phyloP scores from a whole-genome alignment of 164 flowering plant species.

The Saururus chinensis region DNA sequence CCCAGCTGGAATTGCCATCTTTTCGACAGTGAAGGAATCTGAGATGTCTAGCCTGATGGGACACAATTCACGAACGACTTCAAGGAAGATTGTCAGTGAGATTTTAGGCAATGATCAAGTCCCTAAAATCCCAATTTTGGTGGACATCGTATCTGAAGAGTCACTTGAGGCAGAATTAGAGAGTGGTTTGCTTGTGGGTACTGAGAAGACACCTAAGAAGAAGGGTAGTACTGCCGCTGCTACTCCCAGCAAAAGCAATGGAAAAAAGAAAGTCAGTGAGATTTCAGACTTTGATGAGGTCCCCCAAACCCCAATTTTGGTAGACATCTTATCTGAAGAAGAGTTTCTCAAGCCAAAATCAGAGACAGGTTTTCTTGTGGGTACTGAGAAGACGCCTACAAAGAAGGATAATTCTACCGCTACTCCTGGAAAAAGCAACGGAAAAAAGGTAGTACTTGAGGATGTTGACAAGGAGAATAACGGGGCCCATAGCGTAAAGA shows the following conservation, averaged over 20 bases:
- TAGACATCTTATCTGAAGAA: no score
- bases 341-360: no score
- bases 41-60: no score
- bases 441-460: neutral
- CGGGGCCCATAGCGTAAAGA: neutral
- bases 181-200: neutral
- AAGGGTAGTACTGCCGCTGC: neutral
- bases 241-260: constrained; percentile 1
- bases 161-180: neutral
- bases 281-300: no score
- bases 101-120: neutral
- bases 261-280: neutral
- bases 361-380: no score
- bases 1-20: neutral
- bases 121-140: neutral
- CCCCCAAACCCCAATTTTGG: no score
- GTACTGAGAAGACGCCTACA: no score
- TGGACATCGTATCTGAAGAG: neutral
- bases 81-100: neutral
- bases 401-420: no score
- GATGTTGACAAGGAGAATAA: neutral
- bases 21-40: neutral
- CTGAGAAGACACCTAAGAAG: neutral
- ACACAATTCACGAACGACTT: no score
- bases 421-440: constrained; percentile 1